Evolutionary conservation across 306 rosid genomes (phyloP).

Genomic region (Medicago lupulina): DNA sequence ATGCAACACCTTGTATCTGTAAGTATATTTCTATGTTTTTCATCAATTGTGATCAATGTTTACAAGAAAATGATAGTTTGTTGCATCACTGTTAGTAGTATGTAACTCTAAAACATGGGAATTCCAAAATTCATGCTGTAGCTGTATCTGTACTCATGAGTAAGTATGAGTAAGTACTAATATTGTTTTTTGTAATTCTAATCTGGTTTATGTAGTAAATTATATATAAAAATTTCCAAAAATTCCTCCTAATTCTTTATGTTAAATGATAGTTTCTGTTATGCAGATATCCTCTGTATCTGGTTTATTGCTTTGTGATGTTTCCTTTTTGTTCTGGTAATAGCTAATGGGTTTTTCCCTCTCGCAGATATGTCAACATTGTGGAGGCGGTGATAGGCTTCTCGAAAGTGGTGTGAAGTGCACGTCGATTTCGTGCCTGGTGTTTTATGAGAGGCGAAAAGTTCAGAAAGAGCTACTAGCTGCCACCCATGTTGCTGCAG

Average conservation of each 20-base stretch:
- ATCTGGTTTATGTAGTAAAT: too few relatives aligned
- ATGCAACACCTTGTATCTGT: slow-evolving; percentile 91
- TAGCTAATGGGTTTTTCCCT: slow-evolving; percentile 1
- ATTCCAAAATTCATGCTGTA: too few relatives aligned
- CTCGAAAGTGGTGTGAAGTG: slow-evolving; percentile 76
- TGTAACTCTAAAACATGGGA: background rate
- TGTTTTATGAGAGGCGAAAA: slow-evolving; percentile 82
- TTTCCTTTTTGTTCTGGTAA: background rate
- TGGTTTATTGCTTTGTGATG: slow-evolving; percentile 9
- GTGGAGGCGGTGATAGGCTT: slow-evolving; percentile 83
- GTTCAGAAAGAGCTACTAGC: slow-evolving; percentile 85
- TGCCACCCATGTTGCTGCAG: slow-evolving; percentile 70
- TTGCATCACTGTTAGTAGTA: background rate
- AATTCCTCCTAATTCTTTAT: too few relatives aligned
- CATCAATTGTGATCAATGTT: slow-evolving; percentile 9
- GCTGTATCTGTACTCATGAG: too few relatives aligned
- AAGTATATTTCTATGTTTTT: slow-evolving; percentile 43
- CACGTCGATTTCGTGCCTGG: slow-evolving; percentile 81
- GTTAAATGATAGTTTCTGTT: slow-evolving; percentile 8
- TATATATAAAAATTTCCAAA: too few relatives aligned
- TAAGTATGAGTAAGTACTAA: too few relatives aligned
- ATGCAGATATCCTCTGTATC: too few relatives aligned
- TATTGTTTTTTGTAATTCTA: too few relatives aligned
- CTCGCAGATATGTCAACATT: slow-evolving; percentile 83
- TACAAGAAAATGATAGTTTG: background rate